Evolutionary conservation across 371 early-diverging fungal genomes (phyloP).

Genomic region (Mucor velutinosus): DNA sequence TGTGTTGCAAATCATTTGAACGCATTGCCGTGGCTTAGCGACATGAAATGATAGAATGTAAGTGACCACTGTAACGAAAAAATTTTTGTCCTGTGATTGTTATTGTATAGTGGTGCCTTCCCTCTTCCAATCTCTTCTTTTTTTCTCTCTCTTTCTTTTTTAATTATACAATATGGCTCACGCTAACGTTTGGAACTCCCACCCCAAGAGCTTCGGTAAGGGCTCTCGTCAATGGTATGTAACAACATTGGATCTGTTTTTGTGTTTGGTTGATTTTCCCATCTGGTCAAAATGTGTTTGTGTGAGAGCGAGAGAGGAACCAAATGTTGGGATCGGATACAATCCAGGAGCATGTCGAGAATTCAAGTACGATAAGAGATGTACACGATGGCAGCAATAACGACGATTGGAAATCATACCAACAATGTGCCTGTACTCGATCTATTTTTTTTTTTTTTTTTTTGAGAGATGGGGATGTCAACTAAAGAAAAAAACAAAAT

Average conservation of each 20-base stretch:
- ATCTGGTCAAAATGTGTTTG: not conserved
- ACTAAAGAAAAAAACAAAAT: not conserved
- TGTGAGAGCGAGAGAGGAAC: not conserved
- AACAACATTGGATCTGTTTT: not conserved
- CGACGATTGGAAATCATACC: not conserved
- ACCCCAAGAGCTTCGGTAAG: slow-evolving; percentile 96
- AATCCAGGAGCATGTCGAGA: not conserved
- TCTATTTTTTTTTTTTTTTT: not conserved
- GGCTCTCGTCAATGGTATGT: slow-evolving; percentile 94
- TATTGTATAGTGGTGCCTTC: not conserved
- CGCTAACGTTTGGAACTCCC: slow-evolving; percentile 94
- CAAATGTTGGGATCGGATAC: not conserved
- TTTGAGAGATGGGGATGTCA: not conserved
- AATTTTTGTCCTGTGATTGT: not conserved
- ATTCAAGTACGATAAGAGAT: not conserved
- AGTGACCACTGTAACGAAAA: slow-evolving; percentile 4
- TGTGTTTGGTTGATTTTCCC: not conserved
- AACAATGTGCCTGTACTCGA: not conserved
- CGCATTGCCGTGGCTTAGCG: not conserved
- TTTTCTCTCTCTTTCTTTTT: slow-evolving; percentile 28
- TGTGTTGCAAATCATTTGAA: not conserved
- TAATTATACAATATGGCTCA: slow-evolving; percentile 79
- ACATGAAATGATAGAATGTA: not conserved
- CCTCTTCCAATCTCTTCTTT: not conserved
- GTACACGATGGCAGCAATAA: not conserved